Base-by-base conservation (phyloP, 805 yeast species). In the Zygotorulaspora sp. region DNA sequence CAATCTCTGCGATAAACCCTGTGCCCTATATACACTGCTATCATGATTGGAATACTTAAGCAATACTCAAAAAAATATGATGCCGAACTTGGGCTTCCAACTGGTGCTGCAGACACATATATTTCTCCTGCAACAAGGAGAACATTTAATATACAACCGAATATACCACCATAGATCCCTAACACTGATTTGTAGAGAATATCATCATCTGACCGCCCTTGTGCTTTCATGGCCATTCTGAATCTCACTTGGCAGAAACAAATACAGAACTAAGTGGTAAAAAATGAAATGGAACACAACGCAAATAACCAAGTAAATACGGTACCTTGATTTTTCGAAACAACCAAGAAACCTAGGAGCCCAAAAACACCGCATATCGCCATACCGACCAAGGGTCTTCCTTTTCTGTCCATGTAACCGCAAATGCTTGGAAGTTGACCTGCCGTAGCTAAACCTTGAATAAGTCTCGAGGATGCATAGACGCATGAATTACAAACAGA, bases 261-360 rank as follows among this genome's bases (percentile, higher is more conserved):
- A 46, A 83, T 78, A 5, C 86, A 74, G 35, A 80, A 81, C 95
- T 94, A 84, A 23, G 85, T 79, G 62, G 81, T 77, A 42, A 83
- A 68, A 12, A 88, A 78, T 1, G 88, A 77, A 46, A 84, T 66
- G 44, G 89, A 89, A 27, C 87, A 78, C 21, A 84, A 61, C n/a
- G 89, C 82, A 52, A 81, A 67, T 61, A 84, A 61, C 92, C 92
- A 84, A 48, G 68, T 67, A 65, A 84, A 84, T 19, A 82, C 80
- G 6, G 63, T 71, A 34, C 70, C 71, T 50, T 78, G 68, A 41
- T 71, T 63, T 7, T 70, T 62, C 28, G 82, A 74, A 4, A 84
- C 85, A 27, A 81, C 75, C 31, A 83, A 65, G 59, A 75, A 80
- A 32, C 80, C 75, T 15, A 80, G 57, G 24, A 75, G 62, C 18